phyloP scores from a whole-genome alignment of 805 yeast genomes.

The Ogataea siamensis region DNA sequence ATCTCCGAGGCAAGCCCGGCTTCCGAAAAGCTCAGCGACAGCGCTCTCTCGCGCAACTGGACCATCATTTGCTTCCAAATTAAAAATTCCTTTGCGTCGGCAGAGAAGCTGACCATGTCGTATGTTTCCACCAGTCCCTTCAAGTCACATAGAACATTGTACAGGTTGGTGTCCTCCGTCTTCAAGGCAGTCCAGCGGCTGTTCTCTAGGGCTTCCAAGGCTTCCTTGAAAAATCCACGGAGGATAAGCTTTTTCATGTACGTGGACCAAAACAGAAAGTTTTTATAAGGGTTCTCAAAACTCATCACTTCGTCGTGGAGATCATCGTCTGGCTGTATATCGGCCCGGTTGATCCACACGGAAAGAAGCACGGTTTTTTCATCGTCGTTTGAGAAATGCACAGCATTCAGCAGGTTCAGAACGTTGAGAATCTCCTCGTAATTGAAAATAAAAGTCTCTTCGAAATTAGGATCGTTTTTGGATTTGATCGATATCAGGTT shows the following conservation, averaged over 20 bases:
- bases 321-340: constrained; percentile 60
- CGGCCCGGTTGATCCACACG: constrained; percentile 69
- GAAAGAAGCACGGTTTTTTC: constrained; percentile 44
- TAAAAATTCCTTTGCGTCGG: constrained; percentile 41
- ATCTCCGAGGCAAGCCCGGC: constrained; percentile 37
- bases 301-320: constrained; percentile 44
- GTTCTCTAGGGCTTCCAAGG: constrained; percentile 44
- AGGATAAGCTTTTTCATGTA: constrained; percentile 53
- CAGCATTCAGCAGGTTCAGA: constrained; percentile 56
- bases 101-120: constrained; percentile 33
- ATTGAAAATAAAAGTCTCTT: constrained; percentile 26
- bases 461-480: constrained; percentile 18
- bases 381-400: constrained; percentile 43
- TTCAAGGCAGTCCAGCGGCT: constrained; percentile 43
- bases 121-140: constrained; percentile 40
- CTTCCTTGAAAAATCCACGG: constrained; percentile 62
- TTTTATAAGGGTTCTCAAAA: constrained; percentile 44
- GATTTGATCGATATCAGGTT: constrained; percentile 31
- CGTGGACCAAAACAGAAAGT: constrained; percentile 60
- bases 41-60: constrained; percentile 45
- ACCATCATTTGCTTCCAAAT: constrained; percentile 52
- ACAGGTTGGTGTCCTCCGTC: constrained; percentile 32
- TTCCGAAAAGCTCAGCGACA: constrained; percentile 25
- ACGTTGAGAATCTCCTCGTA: constrained; percentile 47
- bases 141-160: constrained; percentile 41